Evolutionary conservation across 371 early-diverging fungal species (phyloP).

Genomic region (Mortierella sp.): DNA sequence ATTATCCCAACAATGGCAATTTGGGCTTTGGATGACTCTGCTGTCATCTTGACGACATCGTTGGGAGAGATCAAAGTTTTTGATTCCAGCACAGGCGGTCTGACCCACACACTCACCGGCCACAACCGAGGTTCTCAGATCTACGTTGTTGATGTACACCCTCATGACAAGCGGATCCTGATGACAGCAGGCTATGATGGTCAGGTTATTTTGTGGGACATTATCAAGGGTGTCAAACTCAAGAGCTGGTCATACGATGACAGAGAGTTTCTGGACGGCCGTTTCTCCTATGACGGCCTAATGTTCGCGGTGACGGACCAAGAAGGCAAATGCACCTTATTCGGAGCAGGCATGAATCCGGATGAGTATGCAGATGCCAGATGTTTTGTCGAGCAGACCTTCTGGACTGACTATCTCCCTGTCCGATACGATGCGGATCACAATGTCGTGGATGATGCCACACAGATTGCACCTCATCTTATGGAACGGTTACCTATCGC

Average conservation of each 20-base stretch:
- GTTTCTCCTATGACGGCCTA: constrained; percentile 64
- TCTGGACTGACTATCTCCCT: constrained; percentile 76
- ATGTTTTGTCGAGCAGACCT: constrained; percentile 78
- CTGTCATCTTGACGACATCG: constrained; percentile 69
- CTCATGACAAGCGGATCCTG: constrained; percentile 71
- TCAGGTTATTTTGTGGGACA: constrained; percentile 86
- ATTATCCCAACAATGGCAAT: constrained; percentile 49
- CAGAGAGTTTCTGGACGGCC: constrained; percentile 62
- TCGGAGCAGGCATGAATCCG: constrained; percentile 69
- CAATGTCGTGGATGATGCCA: constrained; percentile 73
- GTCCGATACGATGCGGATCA: constrained; percentile 73
- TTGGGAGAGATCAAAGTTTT: constrained; percentile 72
- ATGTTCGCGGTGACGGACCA: constrained; percentile 78
- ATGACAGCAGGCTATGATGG: constrained; percentile 91
- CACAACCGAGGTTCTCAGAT: constrained; percentile 70
- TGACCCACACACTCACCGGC: constrained; percentile 62
- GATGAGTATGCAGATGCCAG: constrained; percentile 68
- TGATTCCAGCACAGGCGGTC: constrained; percentile 68
- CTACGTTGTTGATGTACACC: constrained; percentile 83
- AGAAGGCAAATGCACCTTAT: constrained; percentile 74
- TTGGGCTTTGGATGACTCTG: constrained; percentile 72
- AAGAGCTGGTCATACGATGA: constrained; percentile 57
- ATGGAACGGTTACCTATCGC: constrained; percentile 70
- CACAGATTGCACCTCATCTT: constrained; percentile 70
- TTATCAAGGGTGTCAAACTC: constrained; percentile 57